Base-by-base conservation (phyloP, 305 asterid genomes). In the Rubia balearica region DNA sequence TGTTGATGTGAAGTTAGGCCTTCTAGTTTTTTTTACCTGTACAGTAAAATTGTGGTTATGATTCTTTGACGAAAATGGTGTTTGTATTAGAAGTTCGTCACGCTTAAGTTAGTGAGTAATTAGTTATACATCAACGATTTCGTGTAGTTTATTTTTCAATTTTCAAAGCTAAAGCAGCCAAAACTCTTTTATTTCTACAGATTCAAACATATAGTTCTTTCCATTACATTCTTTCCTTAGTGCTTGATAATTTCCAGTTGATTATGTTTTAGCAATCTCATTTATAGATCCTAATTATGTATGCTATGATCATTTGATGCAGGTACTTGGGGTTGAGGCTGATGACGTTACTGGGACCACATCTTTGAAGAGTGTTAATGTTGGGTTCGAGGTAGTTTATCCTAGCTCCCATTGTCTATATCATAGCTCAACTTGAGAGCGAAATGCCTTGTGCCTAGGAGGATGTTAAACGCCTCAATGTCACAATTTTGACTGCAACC, bases 301-400 rank as follows among this genome's bases (percentile, higher is more conserved):
- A 48, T 48, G n/a, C 7, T 48, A 64, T 73, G 48, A 40, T 73
- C 74, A 69, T 64, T 81, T 69, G 77, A 65, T 74, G 77, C 88
- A 93, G 98, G 98, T 93, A 71, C 97, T 96, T 57, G 98, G 98
- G 45, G 98, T 93, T 72, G 98, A 93, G 84, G 98, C 98, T 66
- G 96, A 93, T 87, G 97, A 93, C 79, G 97, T 93, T 43, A 93
- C 91, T 78, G 97, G 98, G 80, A 93, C 98, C 75, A 83, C 89
- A 84, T 88, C 98, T 65, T 76, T 82, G 73, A 93, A 84, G 84
- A 91, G 97, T 46, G 96, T 93, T 53, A 77, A 85, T 81, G 88
- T 81, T 46, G 96, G 98, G 55, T 93, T 80, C 85, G 91, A 93
- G 97, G 97, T 93, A 71, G 56, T 69, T 71, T n/a, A 24, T 51